These are phyloP conservation scores for Aspergillus tamarii DNA, from an alignment of 2,329 filamentous ascomycete genomes.

Conservation along the genomic window DNA sequence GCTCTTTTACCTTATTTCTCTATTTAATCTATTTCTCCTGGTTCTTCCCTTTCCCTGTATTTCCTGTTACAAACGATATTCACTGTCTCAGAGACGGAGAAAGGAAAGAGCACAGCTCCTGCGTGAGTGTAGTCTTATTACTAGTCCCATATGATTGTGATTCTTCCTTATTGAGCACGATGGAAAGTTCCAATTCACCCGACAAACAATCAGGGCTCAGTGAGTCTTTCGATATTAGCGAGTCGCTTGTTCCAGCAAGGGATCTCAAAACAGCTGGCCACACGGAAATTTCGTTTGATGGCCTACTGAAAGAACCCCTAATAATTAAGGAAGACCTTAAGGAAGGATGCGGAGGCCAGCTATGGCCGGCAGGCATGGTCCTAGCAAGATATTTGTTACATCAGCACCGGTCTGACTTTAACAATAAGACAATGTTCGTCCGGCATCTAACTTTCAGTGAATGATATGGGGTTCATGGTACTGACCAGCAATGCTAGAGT, in stretches of 20 bases:
- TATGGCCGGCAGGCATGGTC: slow-evolving; percentile 93
- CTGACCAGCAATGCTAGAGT: slow-evolving; percentile 59
- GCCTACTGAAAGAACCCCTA: slow-evolving; percentile 70
- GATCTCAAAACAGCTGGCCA: slow-evolving; percentile 56
- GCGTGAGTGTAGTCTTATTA: neutral
- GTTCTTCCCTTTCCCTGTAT: too few species aligned
- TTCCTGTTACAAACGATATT: neutral
- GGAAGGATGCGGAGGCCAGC: slow-evolving; percentile 86
- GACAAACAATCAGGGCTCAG: slow-evolving; percentile 28
- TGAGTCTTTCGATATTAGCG: slow-evolving; percentile 49
- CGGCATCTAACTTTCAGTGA: neutral
- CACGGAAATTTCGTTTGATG: slow-evolving; percentile 67
- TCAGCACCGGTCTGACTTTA: slow-evolving; percentile 66
- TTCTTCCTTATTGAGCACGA: neutral
- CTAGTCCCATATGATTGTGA: neutral
- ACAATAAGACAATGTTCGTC: slow-evolving; percentile 70
- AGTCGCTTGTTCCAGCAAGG: slow-evolving; percentile 60
- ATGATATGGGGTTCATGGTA: neutral
- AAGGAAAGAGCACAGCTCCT: neutral
- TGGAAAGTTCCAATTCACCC: slow-evolving; percentile 15
- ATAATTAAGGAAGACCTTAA: slow-evolving; percentile 82
- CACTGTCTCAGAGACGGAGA: neutral
- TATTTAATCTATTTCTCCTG: neutral
- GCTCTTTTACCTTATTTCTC: neutral
- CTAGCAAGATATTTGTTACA: slow-evolving; percentile 83